phyloP scores from a whole-genome alignment of 805 yeast genomes.

The Myxozyma neglecta region DNA sequence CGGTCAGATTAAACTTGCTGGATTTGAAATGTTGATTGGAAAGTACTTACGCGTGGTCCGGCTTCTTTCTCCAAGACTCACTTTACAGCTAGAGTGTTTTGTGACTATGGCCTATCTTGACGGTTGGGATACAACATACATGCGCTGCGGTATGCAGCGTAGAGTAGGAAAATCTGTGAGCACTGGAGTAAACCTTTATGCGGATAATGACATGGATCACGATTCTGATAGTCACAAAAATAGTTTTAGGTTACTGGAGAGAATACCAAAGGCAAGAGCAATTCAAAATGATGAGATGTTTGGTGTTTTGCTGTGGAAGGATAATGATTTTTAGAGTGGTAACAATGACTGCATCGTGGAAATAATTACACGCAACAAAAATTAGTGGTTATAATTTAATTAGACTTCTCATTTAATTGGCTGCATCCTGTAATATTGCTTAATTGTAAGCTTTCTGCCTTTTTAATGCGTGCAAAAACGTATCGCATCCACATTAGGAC shows the following conservation, averaged over 20 bases:
- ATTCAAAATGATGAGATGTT: conserved; percentile 5
- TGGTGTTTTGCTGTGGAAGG: neutral
- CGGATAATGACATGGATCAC: neutral
- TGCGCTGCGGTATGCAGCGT: conserved; percentile 18
- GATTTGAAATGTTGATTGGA: conserved; percentile 21
- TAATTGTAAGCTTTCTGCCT: too few species aligned
- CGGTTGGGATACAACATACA: conserved; percentile 21
- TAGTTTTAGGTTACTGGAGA: neutral
- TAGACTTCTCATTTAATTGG: too few species aligned
- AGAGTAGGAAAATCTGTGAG: neutral
- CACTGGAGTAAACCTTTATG: neutral
- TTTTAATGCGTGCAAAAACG: too few species aligned
- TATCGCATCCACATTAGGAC: too few species aligned
- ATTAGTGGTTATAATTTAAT: too few species aligned
- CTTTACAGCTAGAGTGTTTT: conserved; percentile 5
- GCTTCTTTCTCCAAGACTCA: neutral
- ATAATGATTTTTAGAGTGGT: neutral
- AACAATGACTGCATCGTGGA: neutral
- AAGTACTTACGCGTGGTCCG: conserved; percentile 9
- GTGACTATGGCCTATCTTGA: conserved; percentile 12
- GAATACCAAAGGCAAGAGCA: neutral
- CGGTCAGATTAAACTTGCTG: conserved; percentile 9
- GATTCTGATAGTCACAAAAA: neutral
- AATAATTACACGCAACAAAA: too few species aligned
- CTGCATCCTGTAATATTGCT: too few species aligned